Conservation (phyloP, 2,329 filamentous ascomycete genomes). For the Monosporascus sp. region DNA sequence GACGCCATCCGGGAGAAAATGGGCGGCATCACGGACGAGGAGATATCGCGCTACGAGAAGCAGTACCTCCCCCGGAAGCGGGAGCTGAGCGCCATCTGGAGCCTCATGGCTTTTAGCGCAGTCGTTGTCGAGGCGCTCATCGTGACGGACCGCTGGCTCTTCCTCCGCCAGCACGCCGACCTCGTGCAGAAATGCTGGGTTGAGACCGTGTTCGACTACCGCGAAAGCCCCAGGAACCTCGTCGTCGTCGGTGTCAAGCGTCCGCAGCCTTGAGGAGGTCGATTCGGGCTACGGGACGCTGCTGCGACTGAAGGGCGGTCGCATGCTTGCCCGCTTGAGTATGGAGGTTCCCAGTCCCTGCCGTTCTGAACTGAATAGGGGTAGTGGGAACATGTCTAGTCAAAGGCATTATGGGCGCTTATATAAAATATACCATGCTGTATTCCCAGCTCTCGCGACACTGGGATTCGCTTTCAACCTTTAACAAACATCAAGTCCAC, state of each 20-base stretch:
- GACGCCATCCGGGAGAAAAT: constrained; percentile 61
- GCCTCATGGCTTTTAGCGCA: constrained; percentile 92
- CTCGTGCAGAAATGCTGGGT: constrained; percentile 77
- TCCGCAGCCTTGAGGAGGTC: constrained; percentile 6
- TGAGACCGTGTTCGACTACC: constrained; percentile 87
- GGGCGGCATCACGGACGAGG: constrained; percentile 63
- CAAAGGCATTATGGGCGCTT: too few species aligned
- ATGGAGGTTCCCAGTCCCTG: too few species aligned
- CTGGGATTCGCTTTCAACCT: too few species aligned
- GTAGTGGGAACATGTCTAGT: too few species aligned
- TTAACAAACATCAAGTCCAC: too few species aligned
- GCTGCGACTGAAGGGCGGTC: too few species aligned
- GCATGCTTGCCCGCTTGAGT: too few species aligned
- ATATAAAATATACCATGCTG: too few species aligned
- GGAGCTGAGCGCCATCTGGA: constrained; percentile 85
- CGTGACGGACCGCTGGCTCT: constrained; percentile 85
- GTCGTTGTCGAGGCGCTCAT: constrained; percentile 85
- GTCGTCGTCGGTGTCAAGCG: constrained; percentile 89
- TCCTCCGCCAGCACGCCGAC: constrained; percentile 69
- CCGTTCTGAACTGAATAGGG: too few species aligned
- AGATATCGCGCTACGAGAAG: constrained; percentile 65
- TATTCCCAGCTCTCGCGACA: too few species aligned
- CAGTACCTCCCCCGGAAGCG: constrained; percentile 63
- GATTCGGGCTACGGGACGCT: neutral
- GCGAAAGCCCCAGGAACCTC: constrained; percentile 78